Conservation (phyloP, 108 stramenopile species). For the Cyclotella choctawhatcheeana region DNA sequence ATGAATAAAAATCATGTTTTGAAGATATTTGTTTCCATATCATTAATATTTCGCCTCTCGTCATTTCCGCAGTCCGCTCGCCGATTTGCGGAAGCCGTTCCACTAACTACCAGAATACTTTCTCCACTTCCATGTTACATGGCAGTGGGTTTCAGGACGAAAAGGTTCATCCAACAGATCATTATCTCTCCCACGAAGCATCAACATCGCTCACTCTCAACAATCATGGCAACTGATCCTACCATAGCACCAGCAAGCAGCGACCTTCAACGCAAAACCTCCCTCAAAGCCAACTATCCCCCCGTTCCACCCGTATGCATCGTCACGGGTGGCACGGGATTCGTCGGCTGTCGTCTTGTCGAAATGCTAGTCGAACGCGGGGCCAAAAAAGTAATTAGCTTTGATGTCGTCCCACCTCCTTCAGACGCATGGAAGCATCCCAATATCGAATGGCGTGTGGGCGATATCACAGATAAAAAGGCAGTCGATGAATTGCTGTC, state of each 20-base stretch:
- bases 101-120: too few relatives aligned
- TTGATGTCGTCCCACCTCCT: slow-evolving; percentile 87
- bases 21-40: too few relatives aligned
- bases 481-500: slow-evolving; percentile 78
- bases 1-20: too few relatives aligned
- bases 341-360: slow-evolving; percentile 94
- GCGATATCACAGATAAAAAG: slow-evolving; percentile 85
- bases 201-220: too few relatives aligned
- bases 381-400: slow-evolving; percentile 89
- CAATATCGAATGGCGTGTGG: slow-evolving; percentile 59
- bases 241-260: slow-evolving; percentile 41
- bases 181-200: too few relatives aligned
- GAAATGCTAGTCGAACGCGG: slow-evolving; percentile 98
- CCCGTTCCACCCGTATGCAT: slow-evolving; percentile 52
- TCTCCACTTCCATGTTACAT: too few relatives aligned
- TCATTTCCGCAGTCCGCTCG: too few relatives aligned
- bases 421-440: slow-evolving; percentile 65
- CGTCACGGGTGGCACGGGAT: slow-evolving; percentile 95
- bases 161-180: too few relatives aligned
- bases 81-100: too few relatives aligned
- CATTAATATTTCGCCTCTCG: too few relatives aligned
- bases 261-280: slow-evolving; percentile 40
- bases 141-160: too few relatives aligned
- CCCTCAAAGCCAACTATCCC: slow-evolving; percentile 18
- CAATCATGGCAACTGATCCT: slow-evolving; percentile 11